A percentile compares a stretch with the other conserved stretches of the same genome.
Evolutionary conservation across 2,329 filamentous ascomycete genomes (phyloP).

Genomic region (Fusarium sp.): DNA sequence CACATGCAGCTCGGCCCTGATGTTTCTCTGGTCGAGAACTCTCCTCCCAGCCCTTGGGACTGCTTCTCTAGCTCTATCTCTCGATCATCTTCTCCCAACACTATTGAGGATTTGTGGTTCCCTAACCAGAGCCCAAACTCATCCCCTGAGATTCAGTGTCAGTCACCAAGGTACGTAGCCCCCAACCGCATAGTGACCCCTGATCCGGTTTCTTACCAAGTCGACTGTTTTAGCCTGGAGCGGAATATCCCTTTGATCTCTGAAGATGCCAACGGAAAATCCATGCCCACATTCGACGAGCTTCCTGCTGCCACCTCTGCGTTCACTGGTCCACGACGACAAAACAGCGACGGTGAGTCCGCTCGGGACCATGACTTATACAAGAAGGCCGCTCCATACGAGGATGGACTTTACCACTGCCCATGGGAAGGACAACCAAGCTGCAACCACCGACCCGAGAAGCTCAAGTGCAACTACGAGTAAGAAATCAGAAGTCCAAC

Average conservation of each 20-base stretch:
- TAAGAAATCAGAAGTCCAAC: constrained; percentile 60
- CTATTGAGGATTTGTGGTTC: constrained; percentile 59
- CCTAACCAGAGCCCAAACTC: constrained; percentile 53
- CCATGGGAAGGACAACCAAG: constrained; percentile 76
- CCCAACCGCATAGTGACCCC: not conserved
- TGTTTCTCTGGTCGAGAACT: constrained; percentile 57
- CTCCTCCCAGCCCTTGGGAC: constrained; percentile 62
- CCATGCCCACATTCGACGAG: constrained; percentile 44
- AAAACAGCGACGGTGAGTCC: constrained; percentile 63
- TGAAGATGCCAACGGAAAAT: constrained; percentile 41
- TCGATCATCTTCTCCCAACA: constrained; percentile 60
- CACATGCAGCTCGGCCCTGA: constrained; percentile 66
- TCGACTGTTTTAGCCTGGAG: constrained; percentile 42
- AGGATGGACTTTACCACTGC: constrained; percentile 92
- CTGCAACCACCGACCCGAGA: constrained; percentile 92
- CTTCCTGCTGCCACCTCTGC: constrained; percentile 45
- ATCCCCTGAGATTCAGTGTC: constrained; percentile 59
- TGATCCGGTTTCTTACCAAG: constrained; percentile 36
- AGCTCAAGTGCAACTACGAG: constrained; percentile 99
- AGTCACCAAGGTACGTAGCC: constrained; percentile 63
- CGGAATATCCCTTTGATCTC: constrained; percentile 44
- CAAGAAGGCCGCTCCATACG: constrained; percentile 68
- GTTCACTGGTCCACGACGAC: constrained; percentile 56
- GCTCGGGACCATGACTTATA: constrained; percentile 76
- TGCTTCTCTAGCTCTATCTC: constrained; percentile 63